Conservation (phyloP, 345 rosid species). For the Viola odorata region DNA sequence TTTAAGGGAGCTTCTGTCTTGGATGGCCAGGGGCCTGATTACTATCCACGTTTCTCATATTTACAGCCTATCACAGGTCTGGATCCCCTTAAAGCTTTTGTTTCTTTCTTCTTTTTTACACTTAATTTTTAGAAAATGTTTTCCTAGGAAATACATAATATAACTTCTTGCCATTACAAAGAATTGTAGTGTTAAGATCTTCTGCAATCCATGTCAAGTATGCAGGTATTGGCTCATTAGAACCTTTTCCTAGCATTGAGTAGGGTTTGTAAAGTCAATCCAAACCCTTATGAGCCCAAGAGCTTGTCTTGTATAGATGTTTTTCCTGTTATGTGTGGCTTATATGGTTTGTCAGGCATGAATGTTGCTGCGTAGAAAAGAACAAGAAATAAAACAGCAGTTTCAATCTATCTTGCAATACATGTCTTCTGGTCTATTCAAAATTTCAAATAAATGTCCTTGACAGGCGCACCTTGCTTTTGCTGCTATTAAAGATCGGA, state of each 20-base stretch:
- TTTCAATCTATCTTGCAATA: neutral
- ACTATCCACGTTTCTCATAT: conserved; percentile 67
- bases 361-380: neutral
- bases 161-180: neutral
- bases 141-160: neutral
- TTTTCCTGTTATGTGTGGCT: neutral
- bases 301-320: too few species aligned
- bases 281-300: too few species aligned
- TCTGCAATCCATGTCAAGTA: neutral
- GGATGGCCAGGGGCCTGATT: conserved; percentile 66
- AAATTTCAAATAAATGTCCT: conserved; percentile 4
- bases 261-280: too few species aligned
- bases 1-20: conserved; percentile 64
- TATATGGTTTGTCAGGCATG: neutral
- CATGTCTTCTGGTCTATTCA: neutral
- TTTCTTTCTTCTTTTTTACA: neutral
- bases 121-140: neutral
- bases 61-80: conserved; percentile 63
- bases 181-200: neutral
- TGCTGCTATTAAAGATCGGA: conserved; percentile 70
- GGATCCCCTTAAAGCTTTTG: conserved; percentile 5
- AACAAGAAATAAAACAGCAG: too few species aligned
- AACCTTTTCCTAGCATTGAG: too few species aligned
- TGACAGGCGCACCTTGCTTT: conserved; percentile 84
- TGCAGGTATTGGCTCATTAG: neutral